Percentiles rank a stretch among this genome's conserved stretches.
Conservation (phyloP, 2,329 filamentous ascomycete species). For the Myriosclerotinia duriaeana region DNA sequence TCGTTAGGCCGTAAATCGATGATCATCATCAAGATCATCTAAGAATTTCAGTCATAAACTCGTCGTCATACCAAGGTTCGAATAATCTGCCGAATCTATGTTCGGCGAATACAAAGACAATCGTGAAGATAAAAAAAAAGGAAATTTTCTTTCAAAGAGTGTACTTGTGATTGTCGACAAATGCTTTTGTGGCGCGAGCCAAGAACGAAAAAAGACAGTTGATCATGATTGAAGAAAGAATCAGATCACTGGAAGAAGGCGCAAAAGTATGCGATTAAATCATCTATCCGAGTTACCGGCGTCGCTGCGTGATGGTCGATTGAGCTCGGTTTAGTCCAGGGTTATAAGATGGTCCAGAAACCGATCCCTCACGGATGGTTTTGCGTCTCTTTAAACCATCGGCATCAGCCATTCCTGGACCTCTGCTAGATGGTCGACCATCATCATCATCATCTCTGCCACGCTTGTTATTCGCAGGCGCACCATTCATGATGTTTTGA, state of each 20-base stretch:
- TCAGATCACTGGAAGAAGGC: conserved; percentile 33
- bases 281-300: conserved; percentile 33
- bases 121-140: conserved; percentile 35
- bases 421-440: conserved; percentile 59
- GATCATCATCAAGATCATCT: conserved; percentile 28
- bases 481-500: conserved; percentile 66
- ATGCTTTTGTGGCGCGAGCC: conserved; percentile 37
- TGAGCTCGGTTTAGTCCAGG: conserved; percentile 49
- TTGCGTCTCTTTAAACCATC: conserved; percentile 75
- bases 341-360: conserved; percentile 53
- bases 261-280: conserved; percentile 30
- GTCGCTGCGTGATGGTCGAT: conserved; percentile 46
- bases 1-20: conserved; percentile 31
- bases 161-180: conserved; percentile 35
- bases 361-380: conserved; percentile 64
- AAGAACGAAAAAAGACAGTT: conserved; percentile 27
- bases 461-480: conserved; percentile 46
- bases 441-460: conserved; percentile 49
- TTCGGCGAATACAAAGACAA: conserved; percentile 45
- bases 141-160: conserved; percentile 37
- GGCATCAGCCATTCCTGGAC: conserved; percentile 49
- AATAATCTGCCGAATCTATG: conserved; percentile 43
- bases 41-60: conserved; percentile 43
- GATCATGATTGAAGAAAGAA: conserved; percentile 18
- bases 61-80: conserved; percentile 44